Conservation (phyloP, 805 yeast species). For the Candida krabiensis region DNA sequence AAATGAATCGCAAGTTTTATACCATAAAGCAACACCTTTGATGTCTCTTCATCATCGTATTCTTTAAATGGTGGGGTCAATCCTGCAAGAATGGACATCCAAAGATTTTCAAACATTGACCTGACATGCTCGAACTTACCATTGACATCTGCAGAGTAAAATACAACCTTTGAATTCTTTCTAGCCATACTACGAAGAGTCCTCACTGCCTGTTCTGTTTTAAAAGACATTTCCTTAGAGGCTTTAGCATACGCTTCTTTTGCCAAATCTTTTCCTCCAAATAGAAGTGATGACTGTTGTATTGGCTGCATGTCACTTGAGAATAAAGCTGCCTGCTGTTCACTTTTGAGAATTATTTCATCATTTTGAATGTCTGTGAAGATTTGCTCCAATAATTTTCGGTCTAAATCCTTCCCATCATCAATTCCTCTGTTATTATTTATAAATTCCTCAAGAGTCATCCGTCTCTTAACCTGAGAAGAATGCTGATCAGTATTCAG, state of each 20-base stretch:
- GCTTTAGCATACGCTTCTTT: constrained; percentile 91
- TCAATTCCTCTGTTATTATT: constrained; percentile 90
- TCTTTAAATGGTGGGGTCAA: constrained; percentile 92
- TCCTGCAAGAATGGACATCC: constrained; percentile 98
- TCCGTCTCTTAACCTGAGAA: constrained; percentile 77
- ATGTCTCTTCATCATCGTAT: constrained; percentile 71
- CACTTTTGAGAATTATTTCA: constrained; percentile 89
- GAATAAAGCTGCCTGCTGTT: constrained; percentile 88
- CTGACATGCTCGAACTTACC: constrained; percentile 81
- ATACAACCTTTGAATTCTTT: constrained; percentile 47
- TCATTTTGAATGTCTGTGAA: constrained; percentile 76
- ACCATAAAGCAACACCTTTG: constrained; percentile 78
- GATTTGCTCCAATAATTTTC: constrained; percentile 65
- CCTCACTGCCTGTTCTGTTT: constrained; percentile 82
- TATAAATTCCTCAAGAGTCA: constrained; percentile 86
- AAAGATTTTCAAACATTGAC: constrained; percentile 88
- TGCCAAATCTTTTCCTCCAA: constrained; percentile 65
- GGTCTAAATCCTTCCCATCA: constrained; percentile 82
- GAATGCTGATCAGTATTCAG: constrained; percentile 94
- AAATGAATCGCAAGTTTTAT: constrained; percentile 78
- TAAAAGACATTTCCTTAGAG: constrained; percentile 84
- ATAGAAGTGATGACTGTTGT: constrained; percentile 42
- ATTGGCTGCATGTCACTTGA: constrained; percentile 52
- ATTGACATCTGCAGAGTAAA: constrained; percentile 68
- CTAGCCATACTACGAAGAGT: constrained; percentile 53